Conservation (phyloP, 1,284 basidiomycete species). For the Apiotrichum mycotoxinovorans region DNA sequence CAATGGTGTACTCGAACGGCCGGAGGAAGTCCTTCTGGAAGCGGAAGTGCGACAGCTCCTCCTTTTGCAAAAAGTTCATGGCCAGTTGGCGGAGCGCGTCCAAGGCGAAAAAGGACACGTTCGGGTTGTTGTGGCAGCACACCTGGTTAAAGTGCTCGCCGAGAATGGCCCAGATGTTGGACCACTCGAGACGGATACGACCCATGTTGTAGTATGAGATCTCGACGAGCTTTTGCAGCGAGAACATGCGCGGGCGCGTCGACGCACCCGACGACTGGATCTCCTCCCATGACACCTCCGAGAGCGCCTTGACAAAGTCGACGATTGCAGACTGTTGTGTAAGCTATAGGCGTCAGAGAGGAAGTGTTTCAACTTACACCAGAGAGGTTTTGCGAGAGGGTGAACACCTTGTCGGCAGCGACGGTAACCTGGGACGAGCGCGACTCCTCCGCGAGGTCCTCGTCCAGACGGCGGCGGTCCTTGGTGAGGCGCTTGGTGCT, state of each 20-base stretch:
- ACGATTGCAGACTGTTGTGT: slow-evolving; percentile 80
- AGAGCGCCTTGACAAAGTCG: slow-evolving; percentile 93
- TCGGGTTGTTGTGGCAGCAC: slow-evolving; percentile 95
- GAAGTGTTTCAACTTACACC: slow-evolving; percentile 61
- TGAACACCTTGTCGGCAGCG: slow-evolving; percentile 98
- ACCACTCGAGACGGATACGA: slow-evolving; percentile 98
- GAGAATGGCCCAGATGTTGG: slow-evolving; percentile 93
- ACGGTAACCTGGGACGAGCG: slow-evolving; percentile 97
- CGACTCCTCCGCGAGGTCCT: slow-evolving; percentile 95
- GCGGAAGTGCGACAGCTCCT: slow-evolving; percentile 96
- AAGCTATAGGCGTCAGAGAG: slow-evolving; percentile 6
- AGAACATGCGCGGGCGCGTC: slow-evolving; percentile 90
- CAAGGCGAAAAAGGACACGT: slow-evolving; percentile 94
- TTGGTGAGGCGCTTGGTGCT: slow-evolving; percentile 5
- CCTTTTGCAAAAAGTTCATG: slow-evolving; percentile 98
- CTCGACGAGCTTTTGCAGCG: slow-evolving; percentile 96
- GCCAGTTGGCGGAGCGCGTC: slow-evolving; percentile 97
- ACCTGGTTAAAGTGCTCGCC: slow-evolving; percentile 99
- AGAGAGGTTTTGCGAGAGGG: slow-evolving; percentile 85
- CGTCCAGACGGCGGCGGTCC: slow-evolving; percentile 53
- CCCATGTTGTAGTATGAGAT: slow-evolving; percentile 99
- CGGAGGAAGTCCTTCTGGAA: slow-evolving; percentile 99
- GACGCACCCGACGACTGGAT: slow-evolving; percentile 95
- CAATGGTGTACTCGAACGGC: slow-evolving; percentile 98
- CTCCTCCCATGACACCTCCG: slow-evolving; percentile 98